These are phyloP conservation scores for Saprolegnia parasitica DNA, from an alignment of 352 stramenopile genomes.

Conservation along the genomic window DNA sequence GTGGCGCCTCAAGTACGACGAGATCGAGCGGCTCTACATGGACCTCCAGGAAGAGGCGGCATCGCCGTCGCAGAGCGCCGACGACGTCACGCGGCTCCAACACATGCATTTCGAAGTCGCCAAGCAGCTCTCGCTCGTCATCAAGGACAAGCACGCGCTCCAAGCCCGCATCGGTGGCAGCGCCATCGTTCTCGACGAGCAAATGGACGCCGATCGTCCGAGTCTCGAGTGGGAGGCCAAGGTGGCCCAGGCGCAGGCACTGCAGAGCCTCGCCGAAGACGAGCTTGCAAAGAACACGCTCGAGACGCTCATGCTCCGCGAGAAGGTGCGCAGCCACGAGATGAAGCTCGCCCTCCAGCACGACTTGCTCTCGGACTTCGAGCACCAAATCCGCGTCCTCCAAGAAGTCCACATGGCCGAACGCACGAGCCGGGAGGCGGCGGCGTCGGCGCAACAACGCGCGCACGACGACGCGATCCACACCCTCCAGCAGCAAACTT, in stretches of 20 bases:
- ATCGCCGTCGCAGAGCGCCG: conserved; percentile 38
- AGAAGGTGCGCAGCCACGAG: background rate
- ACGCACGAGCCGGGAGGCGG: background rate
- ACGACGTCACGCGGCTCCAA: conserved; percentile 11
- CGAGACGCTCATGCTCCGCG: background rate
- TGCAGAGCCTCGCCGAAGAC: background rate
- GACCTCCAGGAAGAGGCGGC: conserved; percentile 47
- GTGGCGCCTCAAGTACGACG: conserved; percentile 80
- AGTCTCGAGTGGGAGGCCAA: background rate
- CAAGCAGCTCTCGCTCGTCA: conserved; percentile 57
- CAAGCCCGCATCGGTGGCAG: conserved; percentile 37
- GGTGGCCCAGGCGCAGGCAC: background rate
- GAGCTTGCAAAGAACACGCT: background rate
- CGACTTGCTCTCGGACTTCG: background rate
- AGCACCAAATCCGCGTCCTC: background rate
- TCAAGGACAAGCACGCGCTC: conserved; percentile 73
- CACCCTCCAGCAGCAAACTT: background rate
- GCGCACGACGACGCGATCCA: background rate
- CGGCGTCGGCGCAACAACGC: background rate
- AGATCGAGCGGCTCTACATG: conserved; percentile 30
- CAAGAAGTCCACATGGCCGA: background rate
- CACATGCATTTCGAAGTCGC: conserved; percentile 56
- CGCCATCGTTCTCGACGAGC: background rate
- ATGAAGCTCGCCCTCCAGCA: background rate
- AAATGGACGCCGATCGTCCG: background rate